Evolutionary conservation across 192 early-diverging fungal genomes (phyloP).

Genomic region (Podila minutissima): DNA sequence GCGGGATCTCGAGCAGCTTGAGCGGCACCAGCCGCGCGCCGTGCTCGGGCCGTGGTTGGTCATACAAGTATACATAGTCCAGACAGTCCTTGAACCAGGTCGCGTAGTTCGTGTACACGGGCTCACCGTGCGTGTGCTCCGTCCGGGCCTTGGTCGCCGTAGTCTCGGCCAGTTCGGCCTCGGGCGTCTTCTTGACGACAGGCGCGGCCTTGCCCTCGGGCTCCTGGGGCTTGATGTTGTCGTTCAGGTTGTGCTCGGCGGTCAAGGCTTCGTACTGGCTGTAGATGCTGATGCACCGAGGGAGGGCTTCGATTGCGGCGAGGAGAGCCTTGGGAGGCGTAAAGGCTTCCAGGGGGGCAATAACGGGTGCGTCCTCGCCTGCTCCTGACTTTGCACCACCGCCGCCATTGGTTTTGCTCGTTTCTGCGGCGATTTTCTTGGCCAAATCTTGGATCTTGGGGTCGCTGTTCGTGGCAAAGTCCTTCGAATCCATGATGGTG

Average conservation of each 20-base stretch:
- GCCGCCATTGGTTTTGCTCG: background rate
- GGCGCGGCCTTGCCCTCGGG: background rate
- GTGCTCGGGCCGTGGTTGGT: constrained; percentile 19
- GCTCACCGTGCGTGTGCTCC: constrained; percentile 31
- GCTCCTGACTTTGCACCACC: background rate
- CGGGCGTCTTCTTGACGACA: background rate
- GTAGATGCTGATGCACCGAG: constrained; percentile 49
- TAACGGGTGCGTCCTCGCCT: constrained; percentile 36
- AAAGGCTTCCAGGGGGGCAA: constrained; percentile 39
- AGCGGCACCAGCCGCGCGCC: constrained; percentile 41
- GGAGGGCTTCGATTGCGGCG: constrained; percentile 11
- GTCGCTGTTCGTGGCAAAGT: constrained; percentile 18
- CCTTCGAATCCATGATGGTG: constrained; percentile 15
- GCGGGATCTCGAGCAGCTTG: constrained; percentile 36
- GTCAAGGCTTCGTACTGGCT: constrained; percentile 41
- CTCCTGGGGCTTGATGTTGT: background rate
- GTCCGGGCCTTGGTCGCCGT: constrained; percentile 18
- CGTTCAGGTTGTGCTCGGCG: constrained; percentile 20
- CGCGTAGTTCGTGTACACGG: constrained; percentile 43
- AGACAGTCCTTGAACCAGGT: constrained; percentile 51
- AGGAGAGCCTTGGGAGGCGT: constrained; percentile 32
- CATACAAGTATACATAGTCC: constrained; percentile 42
- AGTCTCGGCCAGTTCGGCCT: constrained; percentile 5
- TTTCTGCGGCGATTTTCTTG: background rate
- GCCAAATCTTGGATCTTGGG: constrained; percentile 39